Evolutionary conservation across 257 asterid species (phyloP), one percentile per base, ranked within the genome.

Genomic region (Striga asiatica): DNA sequence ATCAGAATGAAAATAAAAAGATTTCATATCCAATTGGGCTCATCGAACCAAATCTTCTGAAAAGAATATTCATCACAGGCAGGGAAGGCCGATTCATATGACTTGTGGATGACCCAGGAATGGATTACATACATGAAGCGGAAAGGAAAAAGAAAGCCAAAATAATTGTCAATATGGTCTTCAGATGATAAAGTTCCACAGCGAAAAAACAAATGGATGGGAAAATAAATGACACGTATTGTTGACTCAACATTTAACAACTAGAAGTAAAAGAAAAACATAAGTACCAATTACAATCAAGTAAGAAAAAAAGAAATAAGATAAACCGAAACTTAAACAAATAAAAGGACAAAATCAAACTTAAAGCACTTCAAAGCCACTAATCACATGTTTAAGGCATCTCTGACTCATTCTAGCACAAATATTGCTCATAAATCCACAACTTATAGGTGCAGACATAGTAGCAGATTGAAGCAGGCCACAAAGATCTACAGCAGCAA

Each of bases 401-500:
- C 67, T 53, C 70, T 76, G 69, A 70, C 77, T 65, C 74, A 66
- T 51, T 64, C 82, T 72, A 81, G 66, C 77, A 79, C 78, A 78
- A 27, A 62, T 65, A 66, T 55, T 68, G 68, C 78, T 78, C 85
- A 88, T 66, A 78, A 70, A 73, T 67, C 93, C 87, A 85, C 75
- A 82, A 74, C 80, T 71, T 63, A 77, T 58, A 66, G 78, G 75
- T 70, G 81, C 85, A 85, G 87, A 82, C 76, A 85, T 74, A 73
- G 77, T 52, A 76, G 76, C 43, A 76, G 76, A 77, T 80, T 76
- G 94, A 81, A 79, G 94, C 95, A 83, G 92, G 96, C n/a, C n/a
- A n/a, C 83, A 89, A 89, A 85, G 93, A 77, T 78, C 82, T 76
- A 81, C 79, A 83, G 93, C 94, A 88, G 93, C 85, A 83, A 79